Evolutionary conservation across 2,329 filamentous ascomycete genomes (phyloP).

Genomic region (Xylaria digitata): DNA sequence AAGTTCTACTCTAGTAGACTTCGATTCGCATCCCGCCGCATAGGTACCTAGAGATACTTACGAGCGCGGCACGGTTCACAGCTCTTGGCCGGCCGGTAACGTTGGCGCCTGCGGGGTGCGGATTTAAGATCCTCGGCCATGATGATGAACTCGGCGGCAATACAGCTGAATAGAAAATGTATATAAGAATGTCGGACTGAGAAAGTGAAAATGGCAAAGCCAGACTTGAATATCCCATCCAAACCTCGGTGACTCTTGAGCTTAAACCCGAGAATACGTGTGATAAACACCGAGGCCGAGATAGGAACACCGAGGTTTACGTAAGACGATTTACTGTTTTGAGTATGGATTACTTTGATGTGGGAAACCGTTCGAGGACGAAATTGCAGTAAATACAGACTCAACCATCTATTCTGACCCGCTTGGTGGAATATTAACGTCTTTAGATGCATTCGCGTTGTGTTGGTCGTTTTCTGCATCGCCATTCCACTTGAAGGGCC

Average conservation of each 20-base stretch:
- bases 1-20: neutral
- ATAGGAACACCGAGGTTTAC: constrained; percentile 14
- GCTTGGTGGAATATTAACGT: neutral
- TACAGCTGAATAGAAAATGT: neutral
- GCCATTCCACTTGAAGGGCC: neutral
- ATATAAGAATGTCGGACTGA: neutral
- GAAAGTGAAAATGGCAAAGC: neutral
- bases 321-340: neutral
- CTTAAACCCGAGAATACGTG: constrained; percentile 19
- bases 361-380: no score
- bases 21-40: neutral
- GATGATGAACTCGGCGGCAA: constrained; percentile 16
- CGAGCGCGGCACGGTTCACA: constrained; percentile 40
- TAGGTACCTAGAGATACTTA: constrained; percentile 12
- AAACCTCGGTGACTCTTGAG: constrained; percentile 6
- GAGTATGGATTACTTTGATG: neutral
- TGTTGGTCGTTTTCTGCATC: neutral
- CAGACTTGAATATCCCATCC: constrained; percentile 8
- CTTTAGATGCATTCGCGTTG: neutral
- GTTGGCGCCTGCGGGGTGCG: constrained; percentile 32
- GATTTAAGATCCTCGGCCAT: constrained; percentile 39
- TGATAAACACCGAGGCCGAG: constrained; percentile 25
- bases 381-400: no score
- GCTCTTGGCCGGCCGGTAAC: constrained; percentile 38
- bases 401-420: neutral